phyloP scores from a whole-genome alignment of 805 yeast genomes.

The Kodamaea jinghongensis region DNA sequence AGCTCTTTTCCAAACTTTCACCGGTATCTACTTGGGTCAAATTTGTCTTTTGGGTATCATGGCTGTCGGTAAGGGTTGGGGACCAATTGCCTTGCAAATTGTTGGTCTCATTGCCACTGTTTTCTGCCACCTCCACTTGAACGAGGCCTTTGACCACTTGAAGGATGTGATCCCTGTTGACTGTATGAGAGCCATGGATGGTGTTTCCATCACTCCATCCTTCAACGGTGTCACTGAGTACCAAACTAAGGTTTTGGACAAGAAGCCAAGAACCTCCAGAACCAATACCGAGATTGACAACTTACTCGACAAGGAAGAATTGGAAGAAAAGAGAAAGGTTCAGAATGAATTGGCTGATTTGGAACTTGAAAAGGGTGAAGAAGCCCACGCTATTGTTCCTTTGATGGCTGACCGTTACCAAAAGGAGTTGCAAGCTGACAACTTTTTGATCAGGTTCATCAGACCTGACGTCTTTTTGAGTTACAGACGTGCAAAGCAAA shows the following conservation, averaged over 20 bases:
- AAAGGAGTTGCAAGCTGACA: conserved; percentile 35
- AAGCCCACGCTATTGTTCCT: conserved; percentile 42
- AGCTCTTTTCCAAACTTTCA: conserved; percentile 83
- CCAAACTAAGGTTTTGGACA: conserved; percentile 28
- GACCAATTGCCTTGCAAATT: conserved; percentile 77
- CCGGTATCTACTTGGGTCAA: conserved; percentile 86
- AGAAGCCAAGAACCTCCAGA: conserved; percentile 7
- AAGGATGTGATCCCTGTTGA: conserved; percentile 61
- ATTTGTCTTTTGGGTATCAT: conserved; percentile 82
- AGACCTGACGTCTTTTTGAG: conserved; percentile 62
- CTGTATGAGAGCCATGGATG: conserved; percentile 75
- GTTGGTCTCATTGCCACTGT: conserved; percentile 63
- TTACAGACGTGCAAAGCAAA: conserved; percentile 30
- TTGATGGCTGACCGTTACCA: conserved; percentile 67
- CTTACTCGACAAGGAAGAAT: conserved; percentile 5
- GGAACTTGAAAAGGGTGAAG: conserved; percentile 12
- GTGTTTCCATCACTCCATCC: conserved; percentile 62
- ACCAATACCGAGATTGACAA: conserved; percentile 7
- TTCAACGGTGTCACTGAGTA: conserved; percentile 37
- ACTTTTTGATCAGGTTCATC: conserved; percentile 46
- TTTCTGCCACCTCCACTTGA: conserved; percentile 65
- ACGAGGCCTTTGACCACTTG: conserved; percentile 63
- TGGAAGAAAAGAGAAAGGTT: conserved; percentile 15
- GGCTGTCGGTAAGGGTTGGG: conserved; percentile 93
- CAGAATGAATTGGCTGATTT: conserved; percentile 19